Percentiles rank a stretch among this genome's conserved stretches.
These are phyloP conservation scores for Fusarium guadeloupense DNA, from an alignment of 2,329 filamentous ascomycete genomes.

Conservation along the genomic window DNA sequence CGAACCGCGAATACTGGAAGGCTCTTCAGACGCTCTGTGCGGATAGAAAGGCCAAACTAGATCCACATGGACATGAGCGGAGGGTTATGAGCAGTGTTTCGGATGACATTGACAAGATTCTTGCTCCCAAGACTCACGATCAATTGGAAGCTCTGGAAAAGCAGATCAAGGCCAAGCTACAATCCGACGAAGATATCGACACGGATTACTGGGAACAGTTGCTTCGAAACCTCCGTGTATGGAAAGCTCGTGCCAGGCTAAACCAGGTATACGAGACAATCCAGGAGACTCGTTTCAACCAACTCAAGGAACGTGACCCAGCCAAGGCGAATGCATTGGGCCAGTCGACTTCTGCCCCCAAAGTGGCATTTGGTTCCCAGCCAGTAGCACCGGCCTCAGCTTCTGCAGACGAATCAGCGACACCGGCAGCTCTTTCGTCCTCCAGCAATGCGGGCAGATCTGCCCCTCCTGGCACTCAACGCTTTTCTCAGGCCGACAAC, in stretches of 20 bases:
- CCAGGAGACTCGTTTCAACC: constrained; percentile 72
- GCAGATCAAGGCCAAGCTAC: constrained; percentile 86
- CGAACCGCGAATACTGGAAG: constrained; percentile 91
- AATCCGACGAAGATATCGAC: constrained; percentile 91
- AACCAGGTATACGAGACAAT: constrained; percentile 81
- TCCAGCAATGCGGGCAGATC: constrained; percentile 45
- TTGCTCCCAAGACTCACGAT: constrained; percentile 84
- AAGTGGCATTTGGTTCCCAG: constrained; percentile 4
- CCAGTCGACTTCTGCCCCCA: constrained; percentile 14
- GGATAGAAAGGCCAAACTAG: constrained; percentile 74
- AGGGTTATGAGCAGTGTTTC: constrained; percentile 84
- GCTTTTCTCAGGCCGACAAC: constrained; percentile 74
- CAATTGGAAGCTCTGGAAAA: constrained; percentile 87
- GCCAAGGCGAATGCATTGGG: constrained; percentile 63
- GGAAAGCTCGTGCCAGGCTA: constrained; percentile 90
- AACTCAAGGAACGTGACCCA: constrained; percentile 72
- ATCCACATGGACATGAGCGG: constrained; percentile 69
- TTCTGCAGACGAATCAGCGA: constrained; percentile 15
- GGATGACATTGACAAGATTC: constrained; percentile 85
- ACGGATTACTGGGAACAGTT: constrained; percentile 98
- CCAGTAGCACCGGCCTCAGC: constrained; percentile 3
- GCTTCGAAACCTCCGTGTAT: constrained; percentile 82
- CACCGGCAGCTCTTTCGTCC: constrained; percentile 25
- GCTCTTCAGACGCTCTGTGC: constrained; percentile 86
- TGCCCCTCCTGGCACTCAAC: constrained; percentile 65